A percentile compares a stretch with the other conserved stretches of the same genome.
phyloP scores from a whole-genome alignment of 495 filamentous ascomycete species.

The Penicillium roqueforti region DNA sequence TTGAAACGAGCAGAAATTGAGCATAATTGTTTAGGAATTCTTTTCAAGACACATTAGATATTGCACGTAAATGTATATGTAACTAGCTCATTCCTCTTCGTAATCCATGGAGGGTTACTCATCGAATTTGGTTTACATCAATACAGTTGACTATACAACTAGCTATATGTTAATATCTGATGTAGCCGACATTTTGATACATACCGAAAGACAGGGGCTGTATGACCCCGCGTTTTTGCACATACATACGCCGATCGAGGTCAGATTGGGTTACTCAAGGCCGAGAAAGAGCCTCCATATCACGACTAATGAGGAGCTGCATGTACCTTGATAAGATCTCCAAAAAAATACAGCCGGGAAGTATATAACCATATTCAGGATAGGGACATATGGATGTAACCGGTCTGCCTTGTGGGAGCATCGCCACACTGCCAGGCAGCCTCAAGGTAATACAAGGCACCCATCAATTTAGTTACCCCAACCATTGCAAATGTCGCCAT shows the following conservation, averaged over 20 bases:
- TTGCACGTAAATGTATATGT: too few species aligned
- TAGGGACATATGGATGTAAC: background rate
- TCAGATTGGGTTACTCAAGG: conserved; percentile 1
- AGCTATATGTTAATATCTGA: background rate
- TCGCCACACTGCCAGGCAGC: background rate
- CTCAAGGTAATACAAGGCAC: background rate
- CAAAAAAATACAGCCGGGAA: too few species aligned
- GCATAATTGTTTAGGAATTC: too few species aligned
- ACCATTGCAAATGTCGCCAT: background rate
- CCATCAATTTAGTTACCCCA: background rate
- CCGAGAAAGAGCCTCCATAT: background rate
- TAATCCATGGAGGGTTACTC: too few species aligned
- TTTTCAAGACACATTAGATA: too few species aligned
- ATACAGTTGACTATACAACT: too few species aligned
- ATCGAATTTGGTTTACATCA: too few species aligned
- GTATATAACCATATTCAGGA: background rate
- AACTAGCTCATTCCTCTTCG: too few species aligned
- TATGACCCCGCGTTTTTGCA: background rate
- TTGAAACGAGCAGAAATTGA: too few species aligned
- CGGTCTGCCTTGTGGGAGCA: background rate
- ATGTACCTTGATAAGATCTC: background rate
- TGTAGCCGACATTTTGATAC: background rate
- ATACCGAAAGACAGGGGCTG: background rate
- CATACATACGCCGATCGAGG: background rate
- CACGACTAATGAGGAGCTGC: background rate